Evolutionary conservation across 2,329 filamentous ascomycete species (phyloP).

Genomic region (Plenodomus tracheiphilus): DNA sequence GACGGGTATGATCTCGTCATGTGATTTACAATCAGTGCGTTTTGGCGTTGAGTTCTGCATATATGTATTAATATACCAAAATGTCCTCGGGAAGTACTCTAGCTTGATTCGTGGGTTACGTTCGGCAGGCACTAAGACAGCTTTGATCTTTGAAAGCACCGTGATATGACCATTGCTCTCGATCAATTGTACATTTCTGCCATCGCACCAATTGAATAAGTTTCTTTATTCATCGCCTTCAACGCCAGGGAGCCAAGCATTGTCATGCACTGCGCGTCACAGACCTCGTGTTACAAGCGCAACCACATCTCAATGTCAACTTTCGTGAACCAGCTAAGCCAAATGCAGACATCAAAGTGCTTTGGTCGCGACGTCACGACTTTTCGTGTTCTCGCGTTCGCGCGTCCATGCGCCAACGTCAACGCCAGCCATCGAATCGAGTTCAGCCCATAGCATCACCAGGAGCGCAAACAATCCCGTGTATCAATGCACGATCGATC

Average conservation of each 20-base stretch:
- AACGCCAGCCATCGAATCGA: constrained; percentile 17
- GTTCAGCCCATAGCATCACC: constrained; percentile 19
- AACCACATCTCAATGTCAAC: background rate
- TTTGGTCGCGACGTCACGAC: constrained; percentile 15
- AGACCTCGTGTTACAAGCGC: no score
- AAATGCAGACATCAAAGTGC: constrained; percentile 10
- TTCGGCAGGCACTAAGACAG: no score
- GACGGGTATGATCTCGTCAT: background rate
- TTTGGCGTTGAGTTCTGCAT: constrained; percentile 6
- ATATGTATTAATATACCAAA: constrained; percentile 9
- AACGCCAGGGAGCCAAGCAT: no score
- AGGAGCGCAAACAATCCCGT: constrained; percentile 15
- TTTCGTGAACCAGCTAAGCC: no score
- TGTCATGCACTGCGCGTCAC: no score
- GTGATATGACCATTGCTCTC: no score
- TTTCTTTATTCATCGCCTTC: no score
- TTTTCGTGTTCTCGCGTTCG: constrained; percentile 19
- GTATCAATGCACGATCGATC: constrained; percentile 22
- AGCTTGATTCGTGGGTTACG: background rate
- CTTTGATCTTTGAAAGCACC: no score
- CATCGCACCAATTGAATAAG: no score
- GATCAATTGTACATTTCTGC: no score
- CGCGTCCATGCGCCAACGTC: constrained; percentile 22
- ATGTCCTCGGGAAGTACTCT: background rate
- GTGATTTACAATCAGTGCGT: constrained; percentile 3